Conservation (phyloP, 2,329 filamentous ascomycete genomes). For the Hypoxylon sp. region DNA sequence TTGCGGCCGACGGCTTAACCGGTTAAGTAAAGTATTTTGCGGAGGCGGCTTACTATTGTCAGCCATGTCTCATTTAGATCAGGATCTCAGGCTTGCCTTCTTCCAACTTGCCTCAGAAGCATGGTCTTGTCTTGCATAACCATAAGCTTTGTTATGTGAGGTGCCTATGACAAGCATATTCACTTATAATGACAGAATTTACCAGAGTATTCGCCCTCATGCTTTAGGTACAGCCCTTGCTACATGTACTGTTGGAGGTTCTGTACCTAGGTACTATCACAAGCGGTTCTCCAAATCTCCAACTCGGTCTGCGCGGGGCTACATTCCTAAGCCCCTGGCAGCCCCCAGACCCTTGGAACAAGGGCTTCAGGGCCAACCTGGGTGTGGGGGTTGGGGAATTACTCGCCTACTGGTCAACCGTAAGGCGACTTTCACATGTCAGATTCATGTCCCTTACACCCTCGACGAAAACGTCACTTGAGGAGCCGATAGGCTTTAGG, state of each 20-base stretch:
- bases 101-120: background rate
- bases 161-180: background rate
- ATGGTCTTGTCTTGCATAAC: background rate
- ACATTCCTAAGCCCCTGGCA: conserved; percentile 19
- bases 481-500: conserved; percentile 39
- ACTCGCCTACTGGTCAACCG: conserved; percentile 24
- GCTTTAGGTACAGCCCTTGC: background rate
- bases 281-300: conserved; percentile 35
- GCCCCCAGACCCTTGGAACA: conserved; percentile 5
- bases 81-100: background rate
- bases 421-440: conserved; percentile 41
- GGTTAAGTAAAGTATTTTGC: background rate
- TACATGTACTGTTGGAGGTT: background rate
- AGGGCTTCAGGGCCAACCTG: conserved; percentile 10
- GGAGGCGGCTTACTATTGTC: background rate
- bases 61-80: background rate
- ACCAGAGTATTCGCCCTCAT: background rate
- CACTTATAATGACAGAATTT: background rate
- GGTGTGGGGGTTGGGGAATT: conserved; percentile 26
- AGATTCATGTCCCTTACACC: conserved; percentile 16
- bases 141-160: background rate
- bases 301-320: conserved; percentile 22
- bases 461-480: conserved; percentile 43
- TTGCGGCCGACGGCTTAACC: background rate
- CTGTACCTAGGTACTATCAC: conserved; percentile 5